Evolutionary conservation across 1,284 basidiomycete genomes (phyloP).

Genomic region (Irpex lacteus): DNA sequence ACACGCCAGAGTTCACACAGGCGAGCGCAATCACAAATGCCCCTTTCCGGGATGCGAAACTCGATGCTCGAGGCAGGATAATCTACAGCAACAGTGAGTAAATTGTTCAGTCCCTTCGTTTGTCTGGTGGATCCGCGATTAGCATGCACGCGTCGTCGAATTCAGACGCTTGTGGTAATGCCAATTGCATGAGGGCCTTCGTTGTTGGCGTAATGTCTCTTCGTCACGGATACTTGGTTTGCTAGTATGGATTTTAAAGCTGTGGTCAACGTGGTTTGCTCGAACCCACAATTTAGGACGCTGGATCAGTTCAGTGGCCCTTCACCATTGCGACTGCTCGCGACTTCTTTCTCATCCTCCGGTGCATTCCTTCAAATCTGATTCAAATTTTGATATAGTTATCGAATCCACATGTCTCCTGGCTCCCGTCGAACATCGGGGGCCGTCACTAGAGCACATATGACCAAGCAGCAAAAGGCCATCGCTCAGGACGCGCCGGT

Average conservation of each 20-base stretch:
- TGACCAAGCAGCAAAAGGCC: conserved; percentile 20
- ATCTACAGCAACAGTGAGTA: conserved; percentile 80
- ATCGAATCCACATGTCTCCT: conserved; percentile 70
- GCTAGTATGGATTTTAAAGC: neutral
- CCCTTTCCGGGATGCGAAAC: conserved; percentile 83
- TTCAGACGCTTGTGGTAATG: neutral
- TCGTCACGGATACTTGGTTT: neutral
- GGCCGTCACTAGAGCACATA: conserved; percentile 46
- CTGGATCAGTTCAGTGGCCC: neutral
- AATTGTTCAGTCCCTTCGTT: conserved; percentile 5
- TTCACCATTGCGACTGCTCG: neutral
- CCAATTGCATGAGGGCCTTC: neutral
- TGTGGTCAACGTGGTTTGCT: neutral
- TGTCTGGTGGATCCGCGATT: neutral
- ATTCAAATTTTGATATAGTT: conserved; percentile 37
- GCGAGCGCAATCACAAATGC: conserved; percentile 78
- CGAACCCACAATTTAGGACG: neutral
- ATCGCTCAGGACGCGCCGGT: conserved; percentile 4
- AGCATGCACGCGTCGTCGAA: too few species aligned
- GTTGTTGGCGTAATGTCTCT: neutral
- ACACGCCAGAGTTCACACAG: conserved; percentile 80
- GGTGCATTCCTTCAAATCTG: neutral
- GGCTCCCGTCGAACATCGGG: conserved; percentile 61
- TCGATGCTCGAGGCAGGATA: conserved; percentile 77
- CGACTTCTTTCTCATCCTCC: neutral